Evolutionary conservation across 2,329 filamentous ascomycete genomes (phyloP).

Genomic region (Xylariales sp.): DNA sequence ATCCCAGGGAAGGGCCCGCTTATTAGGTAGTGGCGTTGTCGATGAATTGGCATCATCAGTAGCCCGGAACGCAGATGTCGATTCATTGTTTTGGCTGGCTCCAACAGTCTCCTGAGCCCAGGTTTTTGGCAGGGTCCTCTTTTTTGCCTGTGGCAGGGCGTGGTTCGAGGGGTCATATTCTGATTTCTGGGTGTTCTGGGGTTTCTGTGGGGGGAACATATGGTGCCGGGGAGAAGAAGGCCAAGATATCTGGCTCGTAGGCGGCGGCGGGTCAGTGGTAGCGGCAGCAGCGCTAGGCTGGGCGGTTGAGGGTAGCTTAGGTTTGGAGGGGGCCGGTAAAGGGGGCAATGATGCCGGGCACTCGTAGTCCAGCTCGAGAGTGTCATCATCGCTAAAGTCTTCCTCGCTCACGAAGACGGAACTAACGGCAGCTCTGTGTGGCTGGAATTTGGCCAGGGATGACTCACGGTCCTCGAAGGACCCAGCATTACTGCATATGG

Average conservation of each 20-base stretch:
- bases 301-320: constrained; percentile 40
- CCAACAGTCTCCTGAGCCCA: constrained; percentile 49
- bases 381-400: constrained; percentile 87
- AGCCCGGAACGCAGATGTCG: constrained; percentile 31
- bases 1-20: constrained; percentile 70
- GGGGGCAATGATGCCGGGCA: constrained; percentile 65
- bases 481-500: constrained; percentile 58
- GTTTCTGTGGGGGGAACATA: constrained; percentile 53
- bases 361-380: constrained; percentile 77
- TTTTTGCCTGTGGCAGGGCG: constrained; percentile 61
- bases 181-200: constrained; percentile 44
- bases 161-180: constrained; percentile 59
- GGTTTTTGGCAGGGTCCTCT: constrained; percentile 72
- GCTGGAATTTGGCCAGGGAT: constrained; percentile 51
- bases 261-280: constrained; percentile 34
- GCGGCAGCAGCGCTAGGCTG: constrained; percentile 17
- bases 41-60: constrained; percentile 46
- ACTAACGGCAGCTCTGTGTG: constrained; percentile 43
- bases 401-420: constrained; percentile 77
- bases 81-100: constrained; percentile 44
- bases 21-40: constrained; percentile 51
- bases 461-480: constrained; percentile 59
- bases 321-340: constrained; percentile 46
- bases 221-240: constrained; percentile 72
- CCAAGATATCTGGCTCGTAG: constrained; percentile 69